Evolutionary conservation across 768 basidiomycete species (phyloP).

Genomic region (Mycena vitilis): DNA sequence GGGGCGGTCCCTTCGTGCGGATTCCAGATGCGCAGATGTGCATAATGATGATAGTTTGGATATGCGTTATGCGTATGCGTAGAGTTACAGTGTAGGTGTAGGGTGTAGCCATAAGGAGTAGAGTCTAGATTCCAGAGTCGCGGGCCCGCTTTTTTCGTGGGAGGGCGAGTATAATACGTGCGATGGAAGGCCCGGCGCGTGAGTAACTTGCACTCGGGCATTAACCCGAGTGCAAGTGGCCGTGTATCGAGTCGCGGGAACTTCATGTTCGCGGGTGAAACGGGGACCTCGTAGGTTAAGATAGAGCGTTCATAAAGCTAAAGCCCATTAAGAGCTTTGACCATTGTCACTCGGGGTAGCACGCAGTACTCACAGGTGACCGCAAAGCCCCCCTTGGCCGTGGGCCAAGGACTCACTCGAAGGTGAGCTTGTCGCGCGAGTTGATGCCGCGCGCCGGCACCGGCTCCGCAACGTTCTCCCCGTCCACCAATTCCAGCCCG

Average conservation of each 20-base stretch:
- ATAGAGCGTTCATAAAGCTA: constrained; percentile 6
- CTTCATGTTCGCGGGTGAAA: constrained; percentile 2
- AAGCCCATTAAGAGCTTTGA: not conserved
- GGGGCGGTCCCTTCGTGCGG: not conserved
- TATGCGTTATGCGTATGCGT: not conserved
- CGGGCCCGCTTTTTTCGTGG: not conserved
- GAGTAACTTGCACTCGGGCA: too few relatives aligned
- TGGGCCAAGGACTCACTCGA: too few relatives aligned
- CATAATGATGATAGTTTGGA: not conserved
- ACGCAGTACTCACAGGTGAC: not conserved
- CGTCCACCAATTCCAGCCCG: not conserved
- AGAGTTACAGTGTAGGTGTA: too few relatives aligned
- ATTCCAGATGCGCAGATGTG: not conserved
- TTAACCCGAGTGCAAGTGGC: not conserved
- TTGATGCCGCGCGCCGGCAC: constrained; percentile 16
- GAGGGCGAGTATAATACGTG: not conserved
- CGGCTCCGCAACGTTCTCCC: not conserved
- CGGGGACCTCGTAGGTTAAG: not conserved
- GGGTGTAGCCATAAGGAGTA: not conserved
- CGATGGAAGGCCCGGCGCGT: too few relatives aligned
- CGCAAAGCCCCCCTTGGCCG: not conserved
- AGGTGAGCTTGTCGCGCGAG: constrained; percentile 11
- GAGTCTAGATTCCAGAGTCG: not conserved
- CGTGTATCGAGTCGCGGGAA: not conserved
- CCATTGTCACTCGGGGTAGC: not conserved